Base-by-base conservation (phyloP, 768 basidiomycete genomes). In the Trichaptum fuscoviolaceum region DNA sequence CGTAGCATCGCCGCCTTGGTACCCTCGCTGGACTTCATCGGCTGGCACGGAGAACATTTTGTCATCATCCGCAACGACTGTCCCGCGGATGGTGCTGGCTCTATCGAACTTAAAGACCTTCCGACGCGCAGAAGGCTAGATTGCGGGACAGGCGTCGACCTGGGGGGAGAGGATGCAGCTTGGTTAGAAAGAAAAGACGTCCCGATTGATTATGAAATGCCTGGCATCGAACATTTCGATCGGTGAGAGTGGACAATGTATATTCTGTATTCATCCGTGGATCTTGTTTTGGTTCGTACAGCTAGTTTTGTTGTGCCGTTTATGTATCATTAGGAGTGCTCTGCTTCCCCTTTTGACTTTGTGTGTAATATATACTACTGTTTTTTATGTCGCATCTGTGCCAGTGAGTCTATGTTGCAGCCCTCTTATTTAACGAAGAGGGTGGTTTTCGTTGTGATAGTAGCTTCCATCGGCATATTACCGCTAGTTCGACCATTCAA, bases 1-100 rank as follows among this genome's bases (percentile, higher is more conserved):
- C 77, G 83, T 30, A 79, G 77, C 68, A 80, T 89, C 64, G 86
- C 87, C 1, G 73, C 75, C 3, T 73, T 74, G 27, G 69, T 89
- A 0, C 84, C 83, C 4, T 80, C 81, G 26, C 71, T 89, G 34
- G 88, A 89, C 75, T 89, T 88, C 68, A 73, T 89, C 1, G 88
- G 88, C n/a, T 89, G 87, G 87, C 85, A 89, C 73, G 85, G 86
- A 52, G 88, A 88, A 76, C 86, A 88, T 73, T 88, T 86, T 70
- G 87, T 86, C 66, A 84, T 89, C 64, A 84, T 85, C 63, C 79
- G 87, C 35, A 42, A 58, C 35, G 68, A 64, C 17, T 36, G 61
- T 23, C 24, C 27, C 5, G 75, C 79, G 20, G 30, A 18, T 57
- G 27, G 63, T 10, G 68, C 72, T 36, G 27, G 17, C 1, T 57